Evolutionary conservation across 1,139 yeast species (phyloP).

Genomic region (Scheffersomyces quercinus): DNA sequence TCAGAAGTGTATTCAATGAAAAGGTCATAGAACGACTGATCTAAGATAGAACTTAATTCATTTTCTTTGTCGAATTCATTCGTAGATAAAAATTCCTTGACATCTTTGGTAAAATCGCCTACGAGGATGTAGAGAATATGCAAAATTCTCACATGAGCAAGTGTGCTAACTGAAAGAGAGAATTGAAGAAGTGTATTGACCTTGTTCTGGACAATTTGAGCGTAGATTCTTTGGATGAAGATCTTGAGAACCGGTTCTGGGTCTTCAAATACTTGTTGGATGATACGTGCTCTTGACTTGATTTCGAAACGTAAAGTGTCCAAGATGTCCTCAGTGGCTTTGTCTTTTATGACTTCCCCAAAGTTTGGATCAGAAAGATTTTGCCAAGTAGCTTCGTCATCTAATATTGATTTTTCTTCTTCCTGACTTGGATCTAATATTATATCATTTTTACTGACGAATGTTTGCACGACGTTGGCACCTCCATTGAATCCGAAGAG

Average conservation of each 20-base stretch:
- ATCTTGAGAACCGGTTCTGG: constrained; percentile 65
- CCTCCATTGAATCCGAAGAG: constrained; percentile 85
- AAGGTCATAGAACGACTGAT: constrained; percentile 69
- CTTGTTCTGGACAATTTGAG: constrained; percentile 71
- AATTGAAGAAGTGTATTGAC: constrained; percentile 62
- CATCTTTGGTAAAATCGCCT: constrained; percentile 62
- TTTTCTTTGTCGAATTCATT: constrained; percentile 46
- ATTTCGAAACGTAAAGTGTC: constrained; percentile 45
- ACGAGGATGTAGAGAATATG: constrained; percentile 64
- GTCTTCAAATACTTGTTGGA: constrained; percentile 70
- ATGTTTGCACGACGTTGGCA: constrained; percentile 75
- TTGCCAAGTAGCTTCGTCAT: constrained; percentile 41
- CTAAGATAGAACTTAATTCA: constrained; percentile 58
- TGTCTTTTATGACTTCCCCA: constrained; percentile 31
- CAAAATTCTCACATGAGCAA: constrained; percentile 78
- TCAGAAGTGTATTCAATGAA: constrained; percentile 73
- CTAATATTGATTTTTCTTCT: constrained; percentile 39
- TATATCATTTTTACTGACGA: constrained; percentile 78
- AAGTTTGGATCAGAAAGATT: constrained; percentile 39
- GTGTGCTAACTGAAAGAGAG: constrained; percentile 62
- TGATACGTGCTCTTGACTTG: constrained; percentile 71
- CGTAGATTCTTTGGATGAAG: constrained; percentile 76
- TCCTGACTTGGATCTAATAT: constrained; percentile 48
- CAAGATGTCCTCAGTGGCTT: constrained; percentile 34
- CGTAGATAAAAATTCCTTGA: constrained; percentile 58